Base-by-base conservation (phyloP, 257 asterid genomes). In the Solanum ossicruentum region DNA sequence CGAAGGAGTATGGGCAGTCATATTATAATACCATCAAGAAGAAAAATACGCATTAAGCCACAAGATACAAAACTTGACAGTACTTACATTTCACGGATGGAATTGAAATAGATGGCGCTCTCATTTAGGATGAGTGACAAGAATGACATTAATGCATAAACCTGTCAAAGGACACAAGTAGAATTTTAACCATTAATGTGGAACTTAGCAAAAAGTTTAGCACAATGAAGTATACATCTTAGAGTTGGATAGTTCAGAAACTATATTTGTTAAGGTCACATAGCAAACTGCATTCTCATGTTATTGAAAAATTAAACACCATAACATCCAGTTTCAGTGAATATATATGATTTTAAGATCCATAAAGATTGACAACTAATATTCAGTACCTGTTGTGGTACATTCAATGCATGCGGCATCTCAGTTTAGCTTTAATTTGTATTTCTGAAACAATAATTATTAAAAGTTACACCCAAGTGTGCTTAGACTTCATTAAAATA, bases 111-210 rank as follows among this genome's bases (percentile, higher is more conserved):
- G 85, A 97, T 93, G 80, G 99, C 90, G 67, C 94, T 89, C 85
- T 88, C 85, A 79, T 92, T 90, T 81, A 95, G 87, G 84, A 95
- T 86, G 85, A 97, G 94, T 75, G 97, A 93, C 89, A 97, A 89
- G 96, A 97, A 97, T 83, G 99, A 97, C 90, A 89, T 94, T 91
- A 95, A 85, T 32, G 99, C 98, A 93, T 94, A 97, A 82, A 97
- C 98, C 99, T 97, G 97, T 81, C 66, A 85, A 63, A 85, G 12
- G 58, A 72, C 49, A 84, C 66, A 56, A 84, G 63, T 20, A 84
- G 45, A 77, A 49, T 49, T 89, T 77, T 87, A 54, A 71, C 55
- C 70, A 85, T 16, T 52, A 17, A 3, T 41, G 51, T 78, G 82
- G 52, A 85, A 88, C 69, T 51, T 20, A 78, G 11, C 7, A 26